These are phyloP conservation scores for Simplicillium sp. DNA, from an alignment of 2,329 filamentous ascomycete species.

Conservation along the genomic window DNA sequence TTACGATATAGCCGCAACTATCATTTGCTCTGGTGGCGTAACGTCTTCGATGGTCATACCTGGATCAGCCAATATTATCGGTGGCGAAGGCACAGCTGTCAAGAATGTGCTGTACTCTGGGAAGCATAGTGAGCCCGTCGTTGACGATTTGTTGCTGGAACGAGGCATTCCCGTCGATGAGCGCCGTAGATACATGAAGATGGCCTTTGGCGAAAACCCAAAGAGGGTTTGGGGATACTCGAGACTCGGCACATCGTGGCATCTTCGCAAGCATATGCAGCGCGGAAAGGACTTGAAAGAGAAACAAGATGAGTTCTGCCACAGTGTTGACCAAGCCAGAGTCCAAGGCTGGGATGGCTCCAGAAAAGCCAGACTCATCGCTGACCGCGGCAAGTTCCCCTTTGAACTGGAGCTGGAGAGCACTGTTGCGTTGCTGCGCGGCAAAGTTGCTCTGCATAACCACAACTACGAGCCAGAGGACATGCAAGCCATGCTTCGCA, in stretches of 20 bases:
- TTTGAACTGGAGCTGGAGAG: constrained; percentile 29
- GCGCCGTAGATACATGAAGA: constrained; percentile 30
- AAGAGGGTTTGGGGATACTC: constrained; percentile 24
- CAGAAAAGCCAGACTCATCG: constrained; percentile 9
- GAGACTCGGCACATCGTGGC: constrained; percentile 28
- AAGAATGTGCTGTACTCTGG: constrained; percentile 28
- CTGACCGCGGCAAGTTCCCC: constrained; percentile 16
- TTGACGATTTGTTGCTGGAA: constrained; percentile 31
- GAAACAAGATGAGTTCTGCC: constrained; percentile 22
- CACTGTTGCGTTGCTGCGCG: constrained; percentile 27
- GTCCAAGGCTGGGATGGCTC: too few relatives aligned
- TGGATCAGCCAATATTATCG: constrained; percentile 33
- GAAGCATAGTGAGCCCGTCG: constrained; percentile 23
- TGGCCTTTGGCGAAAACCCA: constrained; percentile 38
- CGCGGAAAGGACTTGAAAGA: constrained; percentile 23
- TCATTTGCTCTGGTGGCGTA: constrained; percentile 33
- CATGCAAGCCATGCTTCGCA: constrained; percentile 30
- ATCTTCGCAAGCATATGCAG: constrained; percentile 27
- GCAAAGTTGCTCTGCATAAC: constrained; percentile 29
- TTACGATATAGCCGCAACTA: constrained; percentile 24
- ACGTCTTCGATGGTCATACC: constrained; percentile 35
- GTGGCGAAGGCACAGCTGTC: constrained; percentile 31
- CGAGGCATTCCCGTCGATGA: constrained; percentile 21
- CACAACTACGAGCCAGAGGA: constrained; percentile 35
- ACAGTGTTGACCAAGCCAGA: not conserved